These are phyloP conservation scores for Lactarius trivialis DNA, from an alignment of 768 basidiomycete species.

Conservation along the genomic window DNA sequence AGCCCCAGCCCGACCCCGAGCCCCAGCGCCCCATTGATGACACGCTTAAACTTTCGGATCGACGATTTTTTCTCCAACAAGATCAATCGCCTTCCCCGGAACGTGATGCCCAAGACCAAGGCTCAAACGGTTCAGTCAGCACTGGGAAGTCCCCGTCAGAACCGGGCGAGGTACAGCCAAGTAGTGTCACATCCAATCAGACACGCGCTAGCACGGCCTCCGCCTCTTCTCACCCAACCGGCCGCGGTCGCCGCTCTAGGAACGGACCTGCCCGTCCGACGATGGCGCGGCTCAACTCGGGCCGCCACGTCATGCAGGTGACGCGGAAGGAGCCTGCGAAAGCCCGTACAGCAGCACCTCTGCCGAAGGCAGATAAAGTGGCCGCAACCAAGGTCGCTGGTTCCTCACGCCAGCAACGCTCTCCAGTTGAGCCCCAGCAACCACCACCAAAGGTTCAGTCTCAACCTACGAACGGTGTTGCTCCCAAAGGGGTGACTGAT, in stretches of 20 bases:
- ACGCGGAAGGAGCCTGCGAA: slow-evolving; percentile 9
- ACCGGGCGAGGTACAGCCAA: slow-evolving; percentile 29
- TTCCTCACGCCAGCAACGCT: slow-evolving; percentile 8
- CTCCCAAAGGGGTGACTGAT: slow-evolving; percentile 17
- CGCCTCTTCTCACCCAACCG: slow-evolving; percentile 23
- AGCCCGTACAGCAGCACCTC: neutral
- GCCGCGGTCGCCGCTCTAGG: slow-evolving; percentile 24
- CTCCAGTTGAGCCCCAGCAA: slow-evolving; percentile 9
- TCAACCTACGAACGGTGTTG: slow-evolving; percentile 24
- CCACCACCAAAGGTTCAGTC: slow-evolving; percentile 5
- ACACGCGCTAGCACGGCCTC: slow-evolving; percentile 28
- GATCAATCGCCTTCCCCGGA: slow-evolving; percentile 38
- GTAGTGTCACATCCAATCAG: slow-evolving; percentile 34
- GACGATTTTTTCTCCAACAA: slow-evolving; percentile 41
- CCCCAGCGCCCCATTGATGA: slow-evolving; percentile 25
- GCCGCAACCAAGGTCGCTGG: slow-evolving; percentile 3
- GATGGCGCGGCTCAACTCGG: slow-evolving; percentile 18
- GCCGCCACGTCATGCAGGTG: slow-evolving; percentile 11
- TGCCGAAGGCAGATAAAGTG: slow-evolving; percentile 5
- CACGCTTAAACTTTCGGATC: slow-evolving; percentile 34
- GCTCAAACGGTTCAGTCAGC: slow-evolving; percentile 30
- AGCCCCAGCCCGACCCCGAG: neutral
- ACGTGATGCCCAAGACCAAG: slow-evolving; percentile 25
- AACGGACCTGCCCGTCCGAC: slow-evolving; percentile 16
- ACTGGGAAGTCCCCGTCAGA: slow-evolving; percentile 28